Evolutionary conservation across 331 rosid species (phyloP), one percentile per base, ranked within the genome.

Genomic region (Stylosanthes scabra): DNA sequence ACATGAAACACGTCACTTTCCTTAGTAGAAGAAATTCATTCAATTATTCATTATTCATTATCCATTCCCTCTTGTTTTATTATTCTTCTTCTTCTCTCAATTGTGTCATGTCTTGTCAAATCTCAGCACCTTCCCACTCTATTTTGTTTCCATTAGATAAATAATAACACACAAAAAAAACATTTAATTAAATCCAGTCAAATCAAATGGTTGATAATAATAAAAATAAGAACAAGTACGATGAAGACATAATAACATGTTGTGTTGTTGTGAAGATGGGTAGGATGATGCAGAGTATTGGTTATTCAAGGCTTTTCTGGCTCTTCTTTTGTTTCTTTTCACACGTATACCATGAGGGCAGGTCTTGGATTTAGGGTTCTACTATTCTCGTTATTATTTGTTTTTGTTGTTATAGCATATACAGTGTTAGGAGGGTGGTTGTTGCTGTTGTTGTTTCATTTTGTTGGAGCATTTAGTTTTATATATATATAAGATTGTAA

Each of bases 231-330:
- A 34, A 34, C 27, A 81, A 82, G 61, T 66, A 72, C 50, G 77
- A 78, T 83, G 84, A 88, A 51, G 61, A 63, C 68, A 71, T 66
- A n/a, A 20, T 20, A 20, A 20, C 1, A 46, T 78, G 80, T 70
- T 71, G 63, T 47, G 83, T 76, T 41, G 84, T 73, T 41, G 83
- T 77, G 62, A 85, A 78, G 28, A 80, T 86, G 83, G 86, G 84
- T 44, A 88, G 84, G 81, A 85, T 86, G 11, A 74, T 90, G 88
- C 84, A 83, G 5, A 68, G 89, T 81, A 74, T 88, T 78, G 89
- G 80, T 74, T 82, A 80, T 80, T 86, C 89, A 0, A 75, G 79
- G 76, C 85, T 86, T 56, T 92, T 92, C 83, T 89, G 88, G 88
- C 85, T 86, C 5, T 81, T 86, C 14, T 84, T 82, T 69, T 90